Evolutionary conservation across 2,329 filamentous ascomycete genomes (phyloP).

Genomic region (Aspergillus phoenicis): DNA sequence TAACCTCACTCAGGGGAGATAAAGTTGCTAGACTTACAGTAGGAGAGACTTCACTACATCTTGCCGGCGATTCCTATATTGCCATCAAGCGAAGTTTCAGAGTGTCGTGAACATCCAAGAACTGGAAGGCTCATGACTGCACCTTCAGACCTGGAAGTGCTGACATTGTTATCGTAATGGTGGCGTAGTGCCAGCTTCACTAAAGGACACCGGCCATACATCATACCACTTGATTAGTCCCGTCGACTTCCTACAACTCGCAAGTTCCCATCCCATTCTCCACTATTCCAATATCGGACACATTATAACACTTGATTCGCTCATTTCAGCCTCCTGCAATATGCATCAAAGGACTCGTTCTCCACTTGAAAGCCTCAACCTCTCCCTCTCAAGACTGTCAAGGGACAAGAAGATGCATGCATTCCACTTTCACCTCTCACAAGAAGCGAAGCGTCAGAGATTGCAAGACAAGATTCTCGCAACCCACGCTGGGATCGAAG

Average conservation of each 20-base stretch:
- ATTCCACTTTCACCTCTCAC: background rate
- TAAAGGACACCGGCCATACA: background rate
- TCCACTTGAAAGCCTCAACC: no score
- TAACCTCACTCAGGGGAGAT: no score
- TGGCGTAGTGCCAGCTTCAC: background rate
- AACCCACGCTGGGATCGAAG: background rate
- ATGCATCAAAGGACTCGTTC: no score
- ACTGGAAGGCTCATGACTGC: background rate
- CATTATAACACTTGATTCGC: no score
- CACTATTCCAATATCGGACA: background rate
- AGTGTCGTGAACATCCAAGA: background rate
- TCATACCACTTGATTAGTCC: background rate
- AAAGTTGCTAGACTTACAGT: no score
- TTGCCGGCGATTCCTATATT: no score
- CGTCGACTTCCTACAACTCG: background rate
- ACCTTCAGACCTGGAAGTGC: background rate
- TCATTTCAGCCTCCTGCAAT: no score
- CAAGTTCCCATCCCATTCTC: no score
- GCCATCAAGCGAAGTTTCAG: background rate
- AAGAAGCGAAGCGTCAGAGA: background rate
- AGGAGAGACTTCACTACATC: no score
- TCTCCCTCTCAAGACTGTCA: no score
- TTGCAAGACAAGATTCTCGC: background rate
- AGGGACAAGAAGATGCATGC: background rate
- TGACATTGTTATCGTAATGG: background rate